Evolutionary conservation across 441 rosid genomes (phyloP), one percentile per base, ranked within the genome.

Genomic region (Erodium texanum): DNA sequence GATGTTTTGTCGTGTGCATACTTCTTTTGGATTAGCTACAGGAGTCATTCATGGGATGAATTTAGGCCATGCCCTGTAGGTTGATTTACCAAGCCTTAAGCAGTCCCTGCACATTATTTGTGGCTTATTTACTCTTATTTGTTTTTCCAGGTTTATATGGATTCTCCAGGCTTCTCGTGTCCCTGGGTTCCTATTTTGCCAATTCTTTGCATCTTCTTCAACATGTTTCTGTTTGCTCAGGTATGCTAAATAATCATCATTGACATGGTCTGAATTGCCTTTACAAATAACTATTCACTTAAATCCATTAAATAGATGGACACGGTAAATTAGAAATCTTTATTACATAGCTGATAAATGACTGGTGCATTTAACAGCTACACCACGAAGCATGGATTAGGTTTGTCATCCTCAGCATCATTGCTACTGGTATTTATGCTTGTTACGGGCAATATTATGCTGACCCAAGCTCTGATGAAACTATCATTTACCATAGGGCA

Each of bases 201-300:
- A 61, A 77, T 82, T 38, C 68, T 87, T 66, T 88, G 96, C 84
- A 86, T 94, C 79, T 87, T 92, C 83, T 86, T 94, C 80, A 94
- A 94, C 79, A 86, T 94, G 69, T 94, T 92, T 84, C 84, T 94
- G 75, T 89, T 89, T 82, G 96, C 98, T 79, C 98, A 94, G 96
- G 98, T 94, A 71, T 71, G 67, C 59, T 71, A n/a, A 50, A 50
- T 18, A 3, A 16, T 50, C 5, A 6, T 50, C 58, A 16, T 50
- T 50, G 58, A 16, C 62, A 20, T 27, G n/a, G 58, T 73, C 48
- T 43, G 11, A n/a, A 58, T 5, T 14, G 1, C 1, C 19, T 24
- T 10, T 50, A 36, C 10, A 62, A 43, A n/a, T 1, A 61, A 64
- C 58, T 7, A 16, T 22, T 14, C 9, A 10, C 32, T n/a, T 29